Evolutionary conservation across 2,329 filamentous ascomycete genomes (phyloP), one percentile per base, ranked within the genome.

Genomic region (Beauveria varroae): DNA sequence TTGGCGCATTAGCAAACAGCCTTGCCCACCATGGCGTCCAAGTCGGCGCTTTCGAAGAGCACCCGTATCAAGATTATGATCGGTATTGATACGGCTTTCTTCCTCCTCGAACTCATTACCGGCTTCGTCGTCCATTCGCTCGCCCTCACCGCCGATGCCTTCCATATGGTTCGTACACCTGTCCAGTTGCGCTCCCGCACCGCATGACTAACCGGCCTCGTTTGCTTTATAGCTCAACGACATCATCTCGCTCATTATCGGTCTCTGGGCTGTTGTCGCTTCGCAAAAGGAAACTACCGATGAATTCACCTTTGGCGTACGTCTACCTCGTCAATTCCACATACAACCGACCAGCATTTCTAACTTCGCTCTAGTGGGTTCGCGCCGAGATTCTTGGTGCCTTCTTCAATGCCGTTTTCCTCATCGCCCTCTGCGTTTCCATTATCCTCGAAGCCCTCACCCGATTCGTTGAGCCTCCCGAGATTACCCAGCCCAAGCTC

Each of bases 391-490:
- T 96, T 12, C 82, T 99, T 6, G 95, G 95, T 70, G 95, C 95
- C 53, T 87, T 98, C 68, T 91, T 98, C 76, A 99, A 99, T 70
- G 95, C 95, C 67, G 93, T 98, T 51, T 99, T 99, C 78, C 82
- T 99, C 50, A 95, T 99, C 70, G 95, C 95, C 8, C 84, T 99
- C 9, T 99, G 95, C 77, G 81, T 99, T 61, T 96, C 93, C 56
- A 99, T 99, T 74, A 90, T 98, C 70, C 86, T 99, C 68, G 95
- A 99, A 75, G 95, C 95, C 18, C 84, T 97, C 63, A 91, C 93
- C 69, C 89, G 95, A 70, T 89, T 99, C 67, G 83, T 98, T 70
- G 91, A 98, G 69, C 92, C 93, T 8, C 93, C 93, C 69, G 86
- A 90, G 71, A 93, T 99, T 70, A 81, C 81, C 56, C 91, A 96